Conservation (phyloP, 1,284 basidiomycete genomes). For the Ceratobasidium sp. region DNA sequence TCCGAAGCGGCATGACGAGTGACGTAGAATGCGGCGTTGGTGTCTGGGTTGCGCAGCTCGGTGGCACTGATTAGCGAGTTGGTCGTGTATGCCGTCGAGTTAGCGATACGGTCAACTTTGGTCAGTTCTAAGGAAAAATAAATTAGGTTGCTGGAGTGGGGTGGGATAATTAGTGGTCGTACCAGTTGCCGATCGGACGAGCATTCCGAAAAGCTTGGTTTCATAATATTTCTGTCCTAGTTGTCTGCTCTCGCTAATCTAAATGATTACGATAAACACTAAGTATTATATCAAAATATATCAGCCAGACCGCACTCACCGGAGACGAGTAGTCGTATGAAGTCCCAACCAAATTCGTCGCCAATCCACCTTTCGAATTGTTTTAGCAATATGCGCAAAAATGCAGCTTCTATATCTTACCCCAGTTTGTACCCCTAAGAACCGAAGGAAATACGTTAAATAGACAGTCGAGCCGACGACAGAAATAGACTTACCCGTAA, state of each 20-base stretch:
- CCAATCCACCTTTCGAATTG: conserved; percentile 25
- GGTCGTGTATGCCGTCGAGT: conserved; percentile 40
- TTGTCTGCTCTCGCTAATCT: conserved; percentile 44
- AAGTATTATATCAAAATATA: background rate
- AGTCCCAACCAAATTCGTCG: conserved; percentile 44
- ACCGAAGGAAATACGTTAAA: background rate
- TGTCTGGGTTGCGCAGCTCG: conserved; percentile 50
- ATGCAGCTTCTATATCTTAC: background rate
- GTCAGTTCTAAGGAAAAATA: background rate
- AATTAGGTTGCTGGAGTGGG: background rate
- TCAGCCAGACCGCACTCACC: background rate
- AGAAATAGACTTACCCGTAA: conserved; percentile 24
- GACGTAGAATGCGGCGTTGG: conserved; percentile 54
- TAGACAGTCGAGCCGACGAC: background rate
- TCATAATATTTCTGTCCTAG: conserved; percentile 46
- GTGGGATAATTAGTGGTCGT: background rate
- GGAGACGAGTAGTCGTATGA: conserved; percentile 46
- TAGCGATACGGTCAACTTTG: conserved; percentile 31
- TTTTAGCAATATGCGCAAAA: background rate
- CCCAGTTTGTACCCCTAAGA: conserved; percentile 46
- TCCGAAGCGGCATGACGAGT: conserved; percentile 53
- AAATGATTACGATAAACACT: background rate
- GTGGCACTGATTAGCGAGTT: conserved; percentile 42
- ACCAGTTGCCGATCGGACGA: conserved; percentile 43
- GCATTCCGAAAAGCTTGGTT: conserved; percentile 45